Percentiles rank a stretch among this genome's conserved stretches.
Conservation (phyloP, 1,139 yeast species). For the Wickerhamiella pararugosa region DNA sequence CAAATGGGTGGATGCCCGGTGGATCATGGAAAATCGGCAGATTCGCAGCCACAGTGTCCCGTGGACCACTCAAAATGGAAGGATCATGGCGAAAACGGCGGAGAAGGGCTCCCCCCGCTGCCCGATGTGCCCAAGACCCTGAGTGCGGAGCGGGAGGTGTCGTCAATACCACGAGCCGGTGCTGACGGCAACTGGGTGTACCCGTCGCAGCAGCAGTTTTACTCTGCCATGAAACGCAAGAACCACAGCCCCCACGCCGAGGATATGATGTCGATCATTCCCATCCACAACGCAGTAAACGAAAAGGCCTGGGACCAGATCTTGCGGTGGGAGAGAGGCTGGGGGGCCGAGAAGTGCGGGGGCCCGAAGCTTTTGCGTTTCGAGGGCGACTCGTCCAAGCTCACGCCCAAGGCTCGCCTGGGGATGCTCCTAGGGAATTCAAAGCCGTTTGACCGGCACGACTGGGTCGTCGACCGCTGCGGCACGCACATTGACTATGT, state of each 20-base stretch:
- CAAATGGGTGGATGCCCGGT: constrained; percentile 4
- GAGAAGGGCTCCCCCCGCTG: constrained; percentile 19
- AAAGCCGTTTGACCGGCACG: constrained; percentile 90
- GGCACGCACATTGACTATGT: constrained; percentile 78
- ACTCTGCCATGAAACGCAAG: constrained; percentile 84
- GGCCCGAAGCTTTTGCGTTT: constrained; percentile 76
- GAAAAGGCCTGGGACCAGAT: constrained; percentile 88
- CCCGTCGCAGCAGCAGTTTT: constrained; percentile 91
- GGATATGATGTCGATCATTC: constrained; percentile 86
- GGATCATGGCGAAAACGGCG: constrained; percentile 14
- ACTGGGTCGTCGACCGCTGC: constrained; percentile 84
- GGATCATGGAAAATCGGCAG: constrained; percentile 1
- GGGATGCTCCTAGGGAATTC: constrained; percentile 45
- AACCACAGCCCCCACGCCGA: constrained; percentile 68
- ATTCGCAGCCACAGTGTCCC: constrained; percentile 11
- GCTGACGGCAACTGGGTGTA: constrained; percentile 61
- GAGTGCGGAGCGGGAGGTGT: constrained; percentile 54
- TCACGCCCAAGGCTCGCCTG: constrained; percentile 83
- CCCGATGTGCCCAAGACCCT: constrained; percentile 18
- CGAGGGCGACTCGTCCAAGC: constrained; percentile 70
- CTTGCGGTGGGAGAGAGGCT: constrained; percentile 59
- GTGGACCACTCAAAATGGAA: constrained; percentile 10
- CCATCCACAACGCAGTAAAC: constrained; percentile 86
- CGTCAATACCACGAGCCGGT: constrained; percentile 74
- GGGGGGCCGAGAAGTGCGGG: constrained; percentile 45